Percentiles rank a stretch among this genome's conserved stretches.
Conservation (phyloP, 2,329 filamentous ascomycete genomes). For the Neofusicoccum cordaticola region DNA sequence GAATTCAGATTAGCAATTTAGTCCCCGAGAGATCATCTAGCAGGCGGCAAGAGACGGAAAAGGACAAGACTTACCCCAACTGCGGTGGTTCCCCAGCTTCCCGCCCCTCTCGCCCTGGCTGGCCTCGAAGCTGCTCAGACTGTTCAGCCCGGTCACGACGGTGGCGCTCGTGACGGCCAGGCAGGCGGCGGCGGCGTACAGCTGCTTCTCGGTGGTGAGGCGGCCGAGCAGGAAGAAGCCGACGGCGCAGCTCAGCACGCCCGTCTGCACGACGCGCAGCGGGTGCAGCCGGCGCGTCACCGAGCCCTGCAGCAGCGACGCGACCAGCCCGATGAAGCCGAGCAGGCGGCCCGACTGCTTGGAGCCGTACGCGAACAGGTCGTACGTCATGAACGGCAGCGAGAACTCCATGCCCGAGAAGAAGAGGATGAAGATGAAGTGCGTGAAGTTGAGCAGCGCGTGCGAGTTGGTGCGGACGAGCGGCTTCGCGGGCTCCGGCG, state of each 20-base stretch:
- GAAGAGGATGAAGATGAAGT: slow-evolving; percentile 90
- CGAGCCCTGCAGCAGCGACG: slow-evolving; percentile 89
- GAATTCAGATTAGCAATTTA: background rate
- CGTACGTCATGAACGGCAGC: slow-evolving; percentile 94
- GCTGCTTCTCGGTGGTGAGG: slow-evolving; percentile 62
- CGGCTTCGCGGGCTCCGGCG: slow-evolving; percentile 19
- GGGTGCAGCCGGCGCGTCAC: slow-evolving; percentile 83
- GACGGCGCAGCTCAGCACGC: slow-evolving; percentile 71
- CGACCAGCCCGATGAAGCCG: slow-evolving; percentile 86
- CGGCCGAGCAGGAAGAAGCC: slow-evolving; percentile 78
- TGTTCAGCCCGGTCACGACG: slow-evolving; percentile 90
- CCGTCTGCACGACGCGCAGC: slow-evolving; percentile 73
- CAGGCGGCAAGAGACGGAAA: slow-evolving; percentile 16
- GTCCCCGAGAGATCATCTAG: slow-evolving; percentile 4
- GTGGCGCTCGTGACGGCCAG: slow-evolving; percentile 90
- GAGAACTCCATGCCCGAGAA: slow-evolving; percentile 99
- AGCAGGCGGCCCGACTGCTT: slow-evolving; percentile 80
- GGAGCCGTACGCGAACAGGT: slow-evolving; percentile 80
- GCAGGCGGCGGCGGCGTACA: slow-evolving; percentile 80
- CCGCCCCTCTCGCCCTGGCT: slow-evolving; percentile 74
- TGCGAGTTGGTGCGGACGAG: slow-evolving; percentile 73
- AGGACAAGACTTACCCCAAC: slow-evolving; percentile 47
- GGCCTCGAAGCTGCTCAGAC: slow-evolving; percentile 87
- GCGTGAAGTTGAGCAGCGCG: slow-evolving; percentile 74
- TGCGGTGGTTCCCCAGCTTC: slow-evolving; percentile 79